These are phyloP conservation scores for Aureobasidium subglaciale DNA, from an alignment of 2,329 filamentous ascomycete species.

Conservation along the genomic window DNA sequence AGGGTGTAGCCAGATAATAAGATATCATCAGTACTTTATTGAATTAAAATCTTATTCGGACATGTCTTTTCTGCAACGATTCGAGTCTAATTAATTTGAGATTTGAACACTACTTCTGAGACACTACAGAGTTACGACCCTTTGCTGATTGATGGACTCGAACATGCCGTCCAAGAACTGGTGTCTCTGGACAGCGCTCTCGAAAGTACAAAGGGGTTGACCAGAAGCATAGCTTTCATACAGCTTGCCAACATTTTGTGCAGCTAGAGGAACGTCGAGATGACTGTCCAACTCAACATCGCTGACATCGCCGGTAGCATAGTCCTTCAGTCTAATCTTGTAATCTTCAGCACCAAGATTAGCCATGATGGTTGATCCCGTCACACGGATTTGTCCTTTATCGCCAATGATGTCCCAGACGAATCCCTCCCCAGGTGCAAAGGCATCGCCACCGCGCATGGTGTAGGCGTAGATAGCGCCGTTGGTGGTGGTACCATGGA, in stretches of 20 bases:
- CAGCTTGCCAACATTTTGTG: constrained; percentile 25
- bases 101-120: too few relatives aligned
- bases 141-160: too few relatives aligned
- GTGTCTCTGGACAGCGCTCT: constrained; percentile 40
- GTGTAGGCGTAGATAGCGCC: constrained; percentile 39
- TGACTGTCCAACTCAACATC: constrained; percentile 25
- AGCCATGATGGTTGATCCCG: constrained; percentile 22
- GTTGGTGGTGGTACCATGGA: constrained; percentile 34
- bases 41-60: too few relatives aligned
- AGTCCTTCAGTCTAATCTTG: constrained; percentile 18
- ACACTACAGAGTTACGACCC: too few relatives aligned
- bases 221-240: constrained; percentile 24
- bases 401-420: constrained; percentile 46
- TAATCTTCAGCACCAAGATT: neutral
- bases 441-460: constrained; percentile 44
- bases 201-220: constrained; percentile 26
- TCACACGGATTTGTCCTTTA: constrained; percentile 30
- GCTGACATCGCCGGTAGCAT: constrained; percentile 24
- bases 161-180: constrained; percentile 34
- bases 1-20: too few relatives aligned
- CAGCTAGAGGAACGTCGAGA: constrained; percentile 22
- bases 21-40: too few relatives aligned
- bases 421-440: constrained; percentile 40
- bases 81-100: too few relatives aligned
- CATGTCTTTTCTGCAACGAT: too few relatives aligned